Evolutionary conservation across 164 flowering plant species (phyloP).

Genomic region (Umbilicus rupestris): DNA sequence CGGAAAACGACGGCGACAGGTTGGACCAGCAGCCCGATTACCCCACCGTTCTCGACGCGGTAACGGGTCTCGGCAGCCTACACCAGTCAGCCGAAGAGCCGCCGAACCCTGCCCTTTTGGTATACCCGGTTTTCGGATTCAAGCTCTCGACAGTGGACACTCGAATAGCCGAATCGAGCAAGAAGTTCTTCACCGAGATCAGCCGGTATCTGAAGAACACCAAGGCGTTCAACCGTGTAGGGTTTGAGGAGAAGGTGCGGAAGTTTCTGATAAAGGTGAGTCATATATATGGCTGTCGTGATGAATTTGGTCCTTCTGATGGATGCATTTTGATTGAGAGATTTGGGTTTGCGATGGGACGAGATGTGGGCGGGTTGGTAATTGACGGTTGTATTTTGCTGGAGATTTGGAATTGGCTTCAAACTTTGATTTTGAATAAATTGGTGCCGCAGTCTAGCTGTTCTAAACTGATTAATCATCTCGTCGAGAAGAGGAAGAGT

Average conservation of each 20-base stretch:
- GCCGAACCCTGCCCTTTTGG: conserved; percentile 9
- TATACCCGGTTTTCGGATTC: conserved; percentile 54
- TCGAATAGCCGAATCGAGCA: conserved; percentile 25
- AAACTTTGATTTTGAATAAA: conserved; percentile 36
- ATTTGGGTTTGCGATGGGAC: conserved; percentile 38
- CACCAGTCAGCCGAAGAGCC: conserved; percentile 25
- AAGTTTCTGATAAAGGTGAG: conserved; percentile 37
- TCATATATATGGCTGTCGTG: conserved; percentile 23
- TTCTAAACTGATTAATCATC: conserved; percentile 25
- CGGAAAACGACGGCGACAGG: conserved; percentile 22
- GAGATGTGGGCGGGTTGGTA: conserved; percentile 39
- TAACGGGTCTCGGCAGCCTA: conserved; percentile 26
- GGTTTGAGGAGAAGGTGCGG: conserved; percentile 30
- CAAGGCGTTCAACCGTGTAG: conserved; percentile 20
- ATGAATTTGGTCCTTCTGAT: conserved; percentile 14
- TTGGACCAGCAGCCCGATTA: conserved; percentile 15
- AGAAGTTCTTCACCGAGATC: conserved; percentile 31
- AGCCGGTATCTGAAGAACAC: conserved; percentile 44
- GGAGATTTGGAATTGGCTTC: conserved; percentile 56
- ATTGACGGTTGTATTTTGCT: conserved; percentile 50
- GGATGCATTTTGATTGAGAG: conserved; percentile 30
- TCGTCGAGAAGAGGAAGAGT: conserved; percentile 37
- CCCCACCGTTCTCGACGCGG: conserved; percentile 47
- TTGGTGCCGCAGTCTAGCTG: conserved; percentile 27
- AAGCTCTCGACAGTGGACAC: conserved; percentile 37